Evolutionary conservation across 805 yeast species (phyloP), one percentile per base, ranked within the genome.

Genomic region (Candida ponderosae): DNA sequence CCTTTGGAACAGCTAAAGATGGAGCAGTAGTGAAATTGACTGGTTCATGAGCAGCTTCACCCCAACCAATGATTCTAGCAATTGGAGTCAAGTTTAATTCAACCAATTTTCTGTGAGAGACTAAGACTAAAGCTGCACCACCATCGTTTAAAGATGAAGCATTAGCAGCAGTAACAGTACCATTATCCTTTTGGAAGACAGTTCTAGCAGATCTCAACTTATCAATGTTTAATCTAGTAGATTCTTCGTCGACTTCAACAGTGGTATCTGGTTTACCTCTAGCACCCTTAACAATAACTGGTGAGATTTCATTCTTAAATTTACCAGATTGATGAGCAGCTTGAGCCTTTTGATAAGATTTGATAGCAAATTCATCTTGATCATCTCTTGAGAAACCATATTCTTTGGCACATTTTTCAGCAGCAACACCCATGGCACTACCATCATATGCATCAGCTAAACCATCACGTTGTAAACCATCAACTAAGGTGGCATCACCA

Each of bases 131-230:
- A 35, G 97, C 97, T 39, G 97, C 96, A 60, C 87, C 97, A 65
- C 99, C 99, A 63, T 93, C 99, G 63, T 90, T 93, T 54, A 93
- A 72, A 56, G 94, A 87, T 21, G 97, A 87, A 21, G 97, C 95
- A 61, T 93, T 94, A 51, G 97, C 94, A 19, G 96, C 97, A 29
- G 98, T 90, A 43, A 93, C 90, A 30, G 97, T 85, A 59, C 97
- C 98, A 50, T 81, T 79, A 56, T 88, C 96, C 65, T 76, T 79
- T 66, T 85, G 83, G 80, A 93, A 93, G 29, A 87, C 97, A 37
- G 98, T 79, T 70, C 97, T 83, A 23, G 97, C 96, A 40, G 81
- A 36, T 58, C 72, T 76, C 51, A 93, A 68, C 60, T 76, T 87
- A 31, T 70, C 70, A 62, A 84, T 88, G 66, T 90, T 76, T 50